phyloP scores from a whole-genome alignment of 169 alveolate species.

The Nephromyces sp. region DNA sequence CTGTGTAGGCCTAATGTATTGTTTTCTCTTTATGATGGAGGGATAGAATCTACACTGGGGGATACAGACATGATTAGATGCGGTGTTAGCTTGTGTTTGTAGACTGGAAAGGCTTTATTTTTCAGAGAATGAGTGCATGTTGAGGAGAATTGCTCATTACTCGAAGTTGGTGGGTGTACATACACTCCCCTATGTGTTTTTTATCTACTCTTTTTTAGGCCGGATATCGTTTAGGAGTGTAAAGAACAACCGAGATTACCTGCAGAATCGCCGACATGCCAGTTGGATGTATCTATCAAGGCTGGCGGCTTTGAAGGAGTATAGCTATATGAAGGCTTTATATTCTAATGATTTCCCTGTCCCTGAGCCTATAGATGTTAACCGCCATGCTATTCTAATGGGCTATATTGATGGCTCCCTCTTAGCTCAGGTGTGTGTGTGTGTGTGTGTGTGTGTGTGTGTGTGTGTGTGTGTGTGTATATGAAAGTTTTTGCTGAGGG shows the following conservation, averaged over 20 bases:
- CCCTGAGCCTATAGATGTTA: slow-evolving; percentile 91
- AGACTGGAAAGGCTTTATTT: too few species aligned
- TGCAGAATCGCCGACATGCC: slow-evolving; percentile 85
- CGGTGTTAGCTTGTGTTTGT: too few species aligned
- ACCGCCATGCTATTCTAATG: slow-evolving; percentile 97
- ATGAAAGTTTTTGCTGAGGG: not conserved
- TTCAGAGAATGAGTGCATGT: too few species aligned
- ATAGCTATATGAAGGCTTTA: slow-evolving; percentile 87
- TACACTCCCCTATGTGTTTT: not conserved
- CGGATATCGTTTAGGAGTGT: slow-evolving; percentile 93
- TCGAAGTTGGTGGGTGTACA: not conserved
- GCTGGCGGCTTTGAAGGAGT: slow-evolving; percentile 96
- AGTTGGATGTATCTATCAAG: slow-evolving; percentile 97
- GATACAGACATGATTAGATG: too few species aligned
- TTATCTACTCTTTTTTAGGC: slow-evolving; percentile 48
- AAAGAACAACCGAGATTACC: slow-evolving; percentile 93
- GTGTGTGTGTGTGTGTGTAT: slow-evolving; percentile 36
- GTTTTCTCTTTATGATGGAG: too few species aligned
- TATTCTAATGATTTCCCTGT: slow-evolving; percentile 87
- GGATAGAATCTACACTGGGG: too few species aligned
- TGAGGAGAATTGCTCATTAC: not conserved
- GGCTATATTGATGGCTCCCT: slow-evolving; percentile 86
- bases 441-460: too few species aligned
- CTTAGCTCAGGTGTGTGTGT: slow-evolving; percentile 76
- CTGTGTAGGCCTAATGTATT: too few species aligned